phyloP scores from a whole-genome alignment of 768 basidiomycete genomes.

The Neoboletus brunneissimus region DNA sequence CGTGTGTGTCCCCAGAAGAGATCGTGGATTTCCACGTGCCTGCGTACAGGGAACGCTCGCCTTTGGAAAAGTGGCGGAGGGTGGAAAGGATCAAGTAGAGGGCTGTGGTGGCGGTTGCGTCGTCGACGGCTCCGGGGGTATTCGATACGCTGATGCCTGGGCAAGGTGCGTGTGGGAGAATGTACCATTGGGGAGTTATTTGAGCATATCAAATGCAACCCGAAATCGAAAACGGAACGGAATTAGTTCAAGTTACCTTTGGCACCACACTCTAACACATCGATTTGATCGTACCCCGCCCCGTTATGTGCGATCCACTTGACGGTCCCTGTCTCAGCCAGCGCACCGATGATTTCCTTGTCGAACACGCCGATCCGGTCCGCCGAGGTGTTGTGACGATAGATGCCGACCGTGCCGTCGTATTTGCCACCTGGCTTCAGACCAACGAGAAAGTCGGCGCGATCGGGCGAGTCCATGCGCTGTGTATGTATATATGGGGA shows the following conservation, averaged over 20 bases:
- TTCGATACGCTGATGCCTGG: conserved; percentile 73
- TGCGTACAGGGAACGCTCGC: conserved; percentile 51
- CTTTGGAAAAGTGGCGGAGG: conserved; percentile 66
- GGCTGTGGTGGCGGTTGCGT: conserved; percentile 87
- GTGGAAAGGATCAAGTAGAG: conserved; percentile 79
- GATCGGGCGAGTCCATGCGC: conserved; percentile 56
- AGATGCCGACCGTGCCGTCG: conserved; percentile 68
- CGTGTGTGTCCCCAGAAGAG: conserved; percentile 49
- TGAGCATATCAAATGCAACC: no score
- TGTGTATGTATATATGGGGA: conserved; percentile 17
- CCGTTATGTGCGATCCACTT: conserved; percentile 93
- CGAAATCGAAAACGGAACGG: no score
- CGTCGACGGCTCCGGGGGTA: conserved; percentile 87
- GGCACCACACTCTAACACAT: conserved; percentile 68
- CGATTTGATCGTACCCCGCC: conserved; percentile 89
- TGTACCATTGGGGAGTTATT: no score
- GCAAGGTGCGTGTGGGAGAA: background rate
- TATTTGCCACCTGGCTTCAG: conserved; percentile 71
- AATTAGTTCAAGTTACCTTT: no score
- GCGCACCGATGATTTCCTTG: conserved; percentile 64
- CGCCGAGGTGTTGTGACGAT: conserved; percentile 69
- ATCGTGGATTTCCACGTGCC: conserved; percentile 61
- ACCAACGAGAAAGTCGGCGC: conserved; percentile 66
- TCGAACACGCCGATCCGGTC: conserved; percentile 74
- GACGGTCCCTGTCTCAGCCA: conserved; percentile 53